Evolutionary conservation across 2,329 filamentous ascomycete species (phyloP), one percentile per base, ranked within the genome.

Genomic region (Harringtonia lauricola): DNA sequence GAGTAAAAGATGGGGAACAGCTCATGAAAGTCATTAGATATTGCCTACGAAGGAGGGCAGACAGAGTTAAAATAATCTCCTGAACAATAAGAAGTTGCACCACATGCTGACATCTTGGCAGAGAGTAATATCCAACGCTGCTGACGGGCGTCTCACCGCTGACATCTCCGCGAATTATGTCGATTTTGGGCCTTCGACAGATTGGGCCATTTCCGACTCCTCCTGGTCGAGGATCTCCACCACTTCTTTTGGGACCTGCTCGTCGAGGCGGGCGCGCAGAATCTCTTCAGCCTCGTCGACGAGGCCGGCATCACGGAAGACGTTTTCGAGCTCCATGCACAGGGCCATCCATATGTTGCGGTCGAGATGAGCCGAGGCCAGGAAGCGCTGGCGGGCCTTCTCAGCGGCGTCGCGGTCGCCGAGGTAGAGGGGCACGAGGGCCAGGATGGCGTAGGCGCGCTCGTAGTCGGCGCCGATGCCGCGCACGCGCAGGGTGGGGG

Each of bases 261-360:
- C 18, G 17, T 22, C 18, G 7, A 41, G 13, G n/a, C 39, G 29
- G 2, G 28, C 12, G 4, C 13, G 18, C 29, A 21, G 29, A 9
- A 41, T 33, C 57, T 78, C 3, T 74, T 70, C 4, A 74, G 74
- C n/a, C 79, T 78, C 54, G 70, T 72, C 14, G n/a, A 5, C 3
- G 19, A 24, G 18, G 8, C 36, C 36, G 9, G 9, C 12, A 4
- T 26, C 15, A 3, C 36, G 36, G 22, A 12, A 37, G 17, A n/a
- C 22, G 14, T 22, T 24, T 17, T 37, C 36, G n/a, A 37, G 19
- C 18, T 37, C 36, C 36, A 37, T 37, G 36, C 36, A 24, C 9
- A 37, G 19, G 3, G 36, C 36, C 8, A 26, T 22, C 36, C 36
- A 37, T 19, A 37, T 37, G 36, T 37, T 37, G 5, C 18, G n/a